Base-by-base conservation (phyloP, 345 rosid species). In the Anacardium occidentale region DNA sequence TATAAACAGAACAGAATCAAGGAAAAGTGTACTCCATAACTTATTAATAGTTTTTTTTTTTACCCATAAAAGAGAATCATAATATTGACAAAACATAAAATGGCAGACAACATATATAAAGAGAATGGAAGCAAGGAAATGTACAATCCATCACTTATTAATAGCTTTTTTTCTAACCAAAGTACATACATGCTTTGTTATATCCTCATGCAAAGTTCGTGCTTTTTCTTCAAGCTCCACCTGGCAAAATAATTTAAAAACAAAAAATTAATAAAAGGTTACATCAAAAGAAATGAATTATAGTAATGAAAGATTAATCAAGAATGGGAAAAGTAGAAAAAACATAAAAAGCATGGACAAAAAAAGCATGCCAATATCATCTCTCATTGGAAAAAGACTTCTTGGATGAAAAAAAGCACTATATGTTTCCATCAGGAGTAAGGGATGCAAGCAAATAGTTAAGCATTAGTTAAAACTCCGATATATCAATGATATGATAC, bases 101-200 rank as follows among this genome's bases (percentile, higher is more conserved):
- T 6, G 37, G 34, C 42, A 40, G 1, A 32, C 62, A 54, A 68
- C 34, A 34, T 54, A 54, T 20, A 37, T 20, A 40, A 52, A 54
- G 20, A 68, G 55, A 22, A 21, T 20, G 21, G 32, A 37, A 20
- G 37, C 24, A 54, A 14, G 66, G 11, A 60, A 40, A 62, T 42
- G 21, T 17, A 24, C 12, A 34, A 44, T 44, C 4, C 4, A 66
- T 26, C 13, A 64, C 40, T 75, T 44, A 45, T 52, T 26, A 17
- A 68, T 32, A 12, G 48, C 64, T 69, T 56, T 52, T 10, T 57
- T 59, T 13, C 8, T 60, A 60, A 55, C 42, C 29, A 24, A 61
- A 69, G 50, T 77, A 83, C 94, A 68, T 88, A 91, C 98, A 74
- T 91, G 90, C 68, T 89, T 94, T 56, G 88, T 91, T 77, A 86